Conservation (phyloP, 176 grass and related monocot species). For the Olyra latifolia region DNA sequence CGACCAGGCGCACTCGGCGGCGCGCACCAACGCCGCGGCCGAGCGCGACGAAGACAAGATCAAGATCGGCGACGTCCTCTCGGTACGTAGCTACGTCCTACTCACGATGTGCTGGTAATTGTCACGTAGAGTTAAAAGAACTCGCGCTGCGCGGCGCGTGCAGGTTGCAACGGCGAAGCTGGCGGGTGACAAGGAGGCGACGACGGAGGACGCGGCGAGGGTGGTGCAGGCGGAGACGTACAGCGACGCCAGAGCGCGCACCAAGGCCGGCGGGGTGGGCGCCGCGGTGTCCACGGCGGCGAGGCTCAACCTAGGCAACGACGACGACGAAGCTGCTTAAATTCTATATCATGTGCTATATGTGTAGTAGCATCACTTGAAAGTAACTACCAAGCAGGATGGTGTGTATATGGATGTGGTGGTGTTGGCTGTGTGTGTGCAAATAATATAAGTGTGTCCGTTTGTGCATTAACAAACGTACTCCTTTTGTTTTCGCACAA, state of each 20-base stretch:
- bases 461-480: too few relatives aligned
- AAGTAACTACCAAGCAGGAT: background rate
- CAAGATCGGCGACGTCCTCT: constrained; percentile 58
- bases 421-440: too few relatives aligned
- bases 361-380: background rate
- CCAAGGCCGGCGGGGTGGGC: constrained; percentile 45
- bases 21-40: constrained; percentile 40
- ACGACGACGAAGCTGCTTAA: constrained; percentile 8
- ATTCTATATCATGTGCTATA: too few relatives aligned
- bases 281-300: constrained; percentile 53
- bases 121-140: background rate
- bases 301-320: constrained; percentile 52
- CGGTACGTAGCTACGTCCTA: constrained; percentile 12
- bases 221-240: constrained; percentile 50
- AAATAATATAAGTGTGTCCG: too few relatives aligned
- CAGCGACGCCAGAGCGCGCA: constrained; percentile 35
- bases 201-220: constrained; percentile 47
- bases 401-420: too few relatives aligned
- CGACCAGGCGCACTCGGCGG: constrained; percentile 45
- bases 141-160: background rate
- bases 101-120: background rate
- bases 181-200: constrained; percentile 43
- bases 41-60: constrained; percentile 52
- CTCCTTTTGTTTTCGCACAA: too few relatives aligned
- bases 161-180: constrained; percentile 58